Base-by-base conservation (phyloP, 23 red algal species). In the Rhodosorus marinus region DNA sequence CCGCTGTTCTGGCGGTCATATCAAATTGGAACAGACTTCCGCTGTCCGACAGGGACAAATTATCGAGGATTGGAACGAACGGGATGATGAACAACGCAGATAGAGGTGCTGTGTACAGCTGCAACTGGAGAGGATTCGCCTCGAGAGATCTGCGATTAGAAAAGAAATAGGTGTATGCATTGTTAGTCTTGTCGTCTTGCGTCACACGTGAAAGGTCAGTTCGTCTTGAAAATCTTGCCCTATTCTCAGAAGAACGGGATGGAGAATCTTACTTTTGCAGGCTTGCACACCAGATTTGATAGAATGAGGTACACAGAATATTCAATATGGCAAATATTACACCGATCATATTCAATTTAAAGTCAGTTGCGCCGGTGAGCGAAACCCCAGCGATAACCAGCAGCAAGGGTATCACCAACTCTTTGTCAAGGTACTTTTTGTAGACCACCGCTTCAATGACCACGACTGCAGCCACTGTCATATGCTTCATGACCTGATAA, bases 401-500 rank as follows among this genome's bases (percentile, higher is more conserved):
- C 25, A 54, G 64, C 26, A 94, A 45, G 7, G 87, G 65, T 15
- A 45, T 29, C 51, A 62, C 30, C 43, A 94, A 64, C 14, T 47
- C 26, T 23, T 24, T 38, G 17, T 72, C 43, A 21, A 83, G 57
- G 14, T 36, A 72, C 35, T 59, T 77, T 21, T 64, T 55, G 26
- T 83, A 83, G 25, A 76, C 32, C 8, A 79, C 22, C 3, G 75
- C 76, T 45, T 94, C 87, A 42, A 94, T 82, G 2, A 78, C 76
- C 8, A 94, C 72, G 11, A 94, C 74, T 3, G 65, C 77, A 4
- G 74, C 71, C 4, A 74, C 72, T 0, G 76, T 94, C 87, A 94
- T 51, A 56, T 94, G 76, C 58, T 94, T 94, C 59, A 94, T 69
- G 25, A 94, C 62, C 62, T 94, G 87, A 54, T 94, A 94, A 49